These are phyloP conservation scores for Sisymbrium altissimum DNA, from an alignment of 345 rosid genomes.

Conservation along the genomic window DNA sequence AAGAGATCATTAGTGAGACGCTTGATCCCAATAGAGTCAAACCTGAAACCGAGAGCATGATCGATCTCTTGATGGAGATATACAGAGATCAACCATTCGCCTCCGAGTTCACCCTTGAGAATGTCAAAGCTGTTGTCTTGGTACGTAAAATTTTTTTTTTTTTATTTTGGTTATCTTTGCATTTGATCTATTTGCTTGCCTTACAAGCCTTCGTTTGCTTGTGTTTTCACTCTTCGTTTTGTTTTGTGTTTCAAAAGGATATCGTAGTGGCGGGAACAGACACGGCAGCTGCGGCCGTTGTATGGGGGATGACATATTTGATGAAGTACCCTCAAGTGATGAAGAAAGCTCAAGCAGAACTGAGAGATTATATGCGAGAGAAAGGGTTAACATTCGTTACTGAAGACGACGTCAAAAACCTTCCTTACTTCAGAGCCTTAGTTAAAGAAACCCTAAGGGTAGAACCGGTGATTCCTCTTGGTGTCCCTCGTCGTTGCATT, in stretches of 20 bases:
- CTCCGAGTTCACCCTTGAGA: conserved; percentile 16
- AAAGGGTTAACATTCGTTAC: neutral
- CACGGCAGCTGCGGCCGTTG: conserved; percentile 31
- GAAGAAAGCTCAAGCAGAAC: conserved; percentile 31
- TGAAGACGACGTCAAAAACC: conserved; percentile 33
- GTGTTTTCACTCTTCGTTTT: neutral
- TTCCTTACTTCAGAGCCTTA: conserved; percentile 31
- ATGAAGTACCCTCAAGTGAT: conserved; percentile 27
- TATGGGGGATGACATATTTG: conserved; percentile 36
- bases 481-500: conserved; percentile 26
- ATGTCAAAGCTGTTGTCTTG: conserved; percentile 34
- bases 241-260: conserved; percentile 17
- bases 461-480: conserved; percentile 26
- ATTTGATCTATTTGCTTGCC: neutral
- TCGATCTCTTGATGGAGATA: conserved; percentile 30
- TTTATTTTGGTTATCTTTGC: neutral
- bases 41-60: conserved; percentile 33
- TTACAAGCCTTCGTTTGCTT: neutral
- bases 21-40: conserved; percentile 27
- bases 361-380: neutral
- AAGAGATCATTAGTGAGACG: no score
- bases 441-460: conserved; percentile 38
- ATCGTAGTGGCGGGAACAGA: conserved; percentile 32
- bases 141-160: neutral
- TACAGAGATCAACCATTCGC: conserved; percentile 18